Percentiles rank a stretch among this genome's conserved stretches.
phyloP scores from a whole-genome alignment of 768 basidiomycete species.

The Kwoniella bestiolae region DNA sequence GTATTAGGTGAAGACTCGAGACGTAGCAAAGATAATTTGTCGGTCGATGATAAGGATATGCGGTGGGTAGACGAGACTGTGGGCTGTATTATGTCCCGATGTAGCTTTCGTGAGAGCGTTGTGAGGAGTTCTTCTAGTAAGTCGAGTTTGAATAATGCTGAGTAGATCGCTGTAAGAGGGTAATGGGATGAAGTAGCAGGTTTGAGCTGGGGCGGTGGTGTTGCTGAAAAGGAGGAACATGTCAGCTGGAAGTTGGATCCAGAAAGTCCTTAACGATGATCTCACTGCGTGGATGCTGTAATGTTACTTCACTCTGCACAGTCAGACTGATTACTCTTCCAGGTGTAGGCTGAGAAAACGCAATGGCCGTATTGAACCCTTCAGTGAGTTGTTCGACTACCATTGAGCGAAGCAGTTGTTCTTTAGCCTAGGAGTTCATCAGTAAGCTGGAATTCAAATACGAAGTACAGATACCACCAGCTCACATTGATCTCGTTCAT shows the following conservation, averaged over 20 bases:
- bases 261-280: not conserved
- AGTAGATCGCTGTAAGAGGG: constrained; percentile 31
- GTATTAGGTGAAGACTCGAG: constrained; percentile 61
- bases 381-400: constrained; percentile 41
- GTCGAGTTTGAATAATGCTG: constrained; percentile 58
- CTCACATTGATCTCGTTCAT: constrained; percentile 29
- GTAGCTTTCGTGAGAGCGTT: constrained; percentile 35
- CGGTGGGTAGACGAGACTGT: constrained; percentile 10
- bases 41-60: constrained; percentile 32
- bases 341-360: constrained; percentile 8
- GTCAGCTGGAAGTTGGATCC: not conserved
- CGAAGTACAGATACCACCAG: not conserved
- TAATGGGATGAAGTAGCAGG: constrained; percentile 19
- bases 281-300: constrained; percentile 32
- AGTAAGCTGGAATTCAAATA: not conserved
- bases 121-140: constrained; percentile 33
- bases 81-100: constrained; percentile 44
- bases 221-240: not conserved
- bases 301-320: constrained; percentile 11
- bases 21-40: constrained; percentile 60
- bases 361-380: constrained; percentile 33
- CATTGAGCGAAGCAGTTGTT: constrained; percentile 30
- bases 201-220: constrained; percentile 9
- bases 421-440: constrained; percentile 16
- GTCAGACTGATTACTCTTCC: constrained; percentile 9